A percentile compares a stretch with the other conserved stretches of the same genome.
Conservation (phyloP, 768 basidiomycete genomes). For the Podaxis sp. region DNA sequence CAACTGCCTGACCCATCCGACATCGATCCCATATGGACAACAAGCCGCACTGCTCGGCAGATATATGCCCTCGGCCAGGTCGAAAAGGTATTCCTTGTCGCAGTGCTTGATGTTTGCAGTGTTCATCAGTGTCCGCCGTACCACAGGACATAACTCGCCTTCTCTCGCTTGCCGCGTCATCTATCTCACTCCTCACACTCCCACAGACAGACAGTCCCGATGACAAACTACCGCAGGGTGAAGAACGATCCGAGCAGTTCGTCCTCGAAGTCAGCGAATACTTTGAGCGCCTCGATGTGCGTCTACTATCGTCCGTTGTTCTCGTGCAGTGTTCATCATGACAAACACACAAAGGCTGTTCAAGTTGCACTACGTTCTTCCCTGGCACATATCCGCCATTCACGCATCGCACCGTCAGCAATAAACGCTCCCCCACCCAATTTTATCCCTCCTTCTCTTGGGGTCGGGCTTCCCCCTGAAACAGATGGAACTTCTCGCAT, state of each 20-base stretch:
- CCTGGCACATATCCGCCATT: slow-evolving; percentile 77
- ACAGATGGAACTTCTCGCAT: slow-evolving; percentile 29
- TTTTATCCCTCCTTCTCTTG: slow-evolving; percentile 76
- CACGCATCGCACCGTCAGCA: slow-evolving; percentile 85
- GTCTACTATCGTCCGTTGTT: slow-evolving; percentile 18
- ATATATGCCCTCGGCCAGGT: slow-evolving; percentile 80
- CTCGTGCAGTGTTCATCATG: slow-evolving; percentile 10
- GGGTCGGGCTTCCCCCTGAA: slow-evolving; percentile 66
- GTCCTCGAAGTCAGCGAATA: slow-evolving; percentile 84
- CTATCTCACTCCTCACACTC: slow-evolving; percentile 76
- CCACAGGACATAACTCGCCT: slow-evolving; percentile 75
- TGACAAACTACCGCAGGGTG: slow-evolving; percentile 72
- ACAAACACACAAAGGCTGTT: slow-evolving; percentile 50
- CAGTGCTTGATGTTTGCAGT: background rate
- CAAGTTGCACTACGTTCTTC: slow-evolving; percentile 76
- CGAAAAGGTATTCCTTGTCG: slow-evolving; percentile 54
- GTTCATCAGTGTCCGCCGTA: background rate
- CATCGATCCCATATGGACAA: slow-evolving; percentile 79
- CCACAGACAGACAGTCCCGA: slow-evolving; percentile 76
- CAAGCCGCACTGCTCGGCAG: slow-evolving; percentile 78
- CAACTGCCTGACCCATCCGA: slow-evolving; percentile 37
- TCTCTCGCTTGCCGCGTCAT: slow-evolving; percentile 73
- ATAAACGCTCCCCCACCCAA: slow-evolving; percentile 75
- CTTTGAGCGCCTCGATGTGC: slow-evolving; percentile 78
- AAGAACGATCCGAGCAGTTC: slow-evolving; percentile 83